These are phyloP conservation scores for Cylindrotheca closterium DNA, from an alignment of 108 stramenopile genomes.

Conservation along the genomic window DNA sequence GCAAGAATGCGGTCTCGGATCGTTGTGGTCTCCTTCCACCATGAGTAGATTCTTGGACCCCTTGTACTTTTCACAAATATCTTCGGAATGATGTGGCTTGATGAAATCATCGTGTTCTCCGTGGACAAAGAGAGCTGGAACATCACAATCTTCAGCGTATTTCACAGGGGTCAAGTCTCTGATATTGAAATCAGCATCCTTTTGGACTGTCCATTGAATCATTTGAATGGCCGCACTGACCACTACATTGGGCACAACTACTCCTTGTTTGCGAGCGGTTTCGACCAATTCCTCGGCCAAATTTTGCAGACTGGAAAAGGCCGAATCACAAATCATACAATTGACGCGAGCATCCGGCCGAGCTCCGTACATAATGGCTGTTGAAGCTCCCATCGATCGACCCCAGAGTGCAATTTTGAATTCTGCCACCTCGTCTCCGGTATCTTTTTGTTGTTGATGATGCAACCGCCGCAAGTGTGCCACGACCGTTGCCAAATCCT, in stretches of 20 bases:
- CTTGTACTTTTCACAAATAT: constrained; percentile 80
- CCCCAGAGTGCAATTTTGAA: constrained; percentile 93
- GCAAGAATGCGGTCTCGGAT: constrained; percentile 77
- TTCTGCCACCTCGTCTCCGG: constrained; percentile 7
- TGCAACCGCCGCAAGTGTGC: constrained; percentile 72
- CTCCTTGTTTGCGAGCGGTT: constrained; percentile 77
- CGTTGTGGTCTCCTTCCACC: constrained; percentile 94
- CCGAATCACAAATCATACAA: constrained; percentile 89
- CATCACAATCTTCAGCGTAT: constrained; percentile 65
- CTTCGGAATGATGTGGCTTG: constrained; percentile 60
- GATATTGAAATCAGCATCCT: constrained; percentile 84
- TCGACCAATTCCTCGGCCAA: constrained; percentile 93
- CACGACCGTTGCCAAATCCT: constrained; percentile 86
- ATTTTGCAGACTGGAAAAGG: constrained; percentile 82
- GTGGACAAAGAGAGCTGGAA: constrained; percentile 88
- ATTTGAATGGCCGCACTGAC: constrained; percentile 70
- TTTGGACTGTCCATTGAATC: constrained; percentile 75
- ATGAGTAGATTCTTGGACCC: constrained; percentile 84
- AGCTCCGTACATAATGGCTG: constrained; percentile 92
- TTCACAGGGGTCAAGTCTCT: constrained; percentile 74
- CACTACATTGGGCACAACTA: constrained; percentile 66
- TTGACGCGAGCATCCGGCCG: constrained; percentile 63
- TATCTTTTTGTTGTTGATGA: constrained; percentile 2
- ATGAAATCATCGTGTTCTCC: constrained; percentile 93
- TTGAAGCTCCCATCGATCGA: constrained; percentile 96